Percentiles rank a stretch among this genome's conserved stretches.
Evolutionary conservation across 352 stramenopile species (phyloP).

Genomic region (Globisporangium iwayamae): DNA sequence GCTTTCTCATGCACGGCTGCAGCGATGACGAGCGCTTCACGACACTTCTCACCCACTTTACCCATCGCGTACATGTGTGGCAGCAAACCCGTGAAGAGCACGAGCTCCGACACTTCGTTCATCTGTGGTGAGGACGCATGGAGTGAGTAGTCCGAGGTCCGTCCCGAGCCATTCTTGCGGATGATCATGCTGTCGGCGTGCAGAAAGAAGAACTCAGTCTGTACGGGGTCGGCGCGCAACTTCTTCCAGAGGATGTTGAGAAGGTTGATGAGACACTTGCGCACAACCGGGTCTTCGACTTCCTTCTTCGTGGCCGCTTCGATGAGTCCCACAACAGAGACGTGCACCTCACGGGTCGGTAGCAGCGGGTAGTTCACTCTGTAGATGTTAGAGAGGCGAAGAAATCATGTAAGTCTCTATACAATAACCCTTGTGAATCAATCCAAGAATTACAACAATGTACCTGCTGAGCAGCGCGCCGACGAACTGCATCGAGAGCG

Average conservation of each 20-base stretch:
- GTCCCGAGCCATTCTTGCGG: conserved; percentile 26
- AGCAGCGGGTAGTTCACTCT: conserved; percentile 82
- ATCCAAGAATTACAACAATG: no score
- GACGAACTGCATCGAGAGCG: conserved; percentile 82
- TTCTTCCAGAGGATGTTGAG: conserved; percentile 88
- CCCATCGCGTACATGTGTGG: conserved; percentile 83
- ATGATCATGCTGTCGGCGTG: conserved; percentile 59
- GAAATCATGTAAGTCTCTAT: neutral
- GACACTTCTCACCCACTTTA: conserved; percentile 80
- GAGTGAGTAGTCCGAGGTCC: conserved; percentile 23
- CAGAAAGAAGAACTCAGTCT: conserved; percentile 88
- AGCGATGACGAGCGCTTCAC: conserved; percentile 79
- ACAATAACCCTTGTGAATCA: neutral
- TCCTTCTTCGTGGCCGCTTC: conserved; percentile 74
- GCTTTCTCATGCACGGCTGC: conserved; percentile 70
- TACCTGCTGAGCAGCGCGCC: conserved; percentile 62
- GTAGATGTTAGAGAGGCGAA: neutral
- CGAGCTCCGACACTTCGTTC: conserved; percentile 67
- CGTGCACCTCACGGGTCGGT: conserved; percentile 75
- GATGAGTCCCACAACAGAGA: conserved; percentile 78
- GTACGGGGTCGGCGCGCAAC: conserved; percentile 71
- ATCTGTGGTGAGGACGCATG: conserved; percentile 19
- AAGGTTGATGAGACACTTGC: conserved; percentile 79
- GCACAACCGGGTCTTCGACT: conserved; percentile 78
- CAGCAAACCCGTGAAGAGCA: conserved; percentile 78